A percentile compares a stretch with the other conserved stretches of the same genome.
Evolutionary conservation across 352 stramenopile genomes (phyloP).

Genomic region (Pythium angustatum): DNA sequence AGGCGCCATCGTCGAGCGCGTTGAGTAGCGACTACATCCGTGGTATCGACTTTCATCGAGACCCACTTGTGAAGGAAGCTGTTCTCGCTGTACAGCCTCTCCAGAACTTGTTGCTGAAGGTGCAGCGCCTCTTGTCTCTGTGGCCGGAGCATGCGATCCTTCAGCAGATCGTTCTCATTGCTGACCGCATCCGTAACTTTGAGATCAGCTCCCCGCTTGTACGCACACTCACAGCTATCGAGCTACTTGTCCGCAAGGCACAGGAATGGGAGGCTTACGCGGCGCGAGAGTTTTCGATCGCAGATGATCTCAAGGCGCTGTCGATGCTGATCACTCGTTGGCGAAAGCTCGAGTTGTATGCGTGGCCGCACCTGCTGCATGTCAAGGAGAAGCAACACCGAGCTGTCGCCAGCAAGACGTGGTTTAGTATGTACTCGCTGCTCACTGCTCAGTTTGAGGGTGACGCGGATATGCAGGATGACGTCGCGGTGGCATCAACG

Average conservation of each 20-base stretch:
- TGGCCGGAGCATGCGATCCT: constrained; percentile 98
- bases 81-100: constrained; percentile 89
- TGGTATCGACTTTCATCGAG: constrained; percentile 93
- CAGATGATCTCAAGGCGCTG: constrained; percentile 89
- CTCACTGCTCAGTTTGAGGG: constrained; percentile 73
- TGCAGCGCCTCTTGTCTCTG: constrained; percentile 89
- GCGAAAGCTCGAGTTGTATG: constrained; percentile 98
- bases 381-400: constrained; percentile 85
- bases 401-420: constrained; percentile 75
- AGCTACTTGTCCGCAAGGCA: constrained; percentile 95
- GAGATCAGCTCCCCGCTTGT: constrained; percentile 83
- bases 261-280: constrained; percentile 99
- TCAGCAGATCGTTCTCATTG: constrained; percentile 93
- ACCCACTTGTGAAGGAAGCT: constrained; percentile 93
- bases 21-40: constrained; percentile 76
- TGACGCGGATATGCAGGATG: constrained; percentile 31
- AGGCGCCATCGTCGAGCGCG: constrained; percentile 57
- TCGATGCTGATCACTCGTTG: constrained; percentile 95
- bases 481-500: not conserved
- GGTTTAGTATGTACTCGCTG: constrained; percentile 88
- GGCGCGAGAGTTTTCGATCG: constrained; percentile 90
- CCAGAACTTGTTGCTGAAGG: constrained; percentile 85
- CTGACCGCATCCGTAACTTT: constrained; percentile 86
- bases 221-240: constrained; percentile 94
- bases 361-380: constrained; percentile 95